Evolutionary conservation across 2,329 filamentous ascomycete genomes (phyloP), one percentile per base, ranked within the genome.

Genomic region (Aureobasidium sp.): DNA sequence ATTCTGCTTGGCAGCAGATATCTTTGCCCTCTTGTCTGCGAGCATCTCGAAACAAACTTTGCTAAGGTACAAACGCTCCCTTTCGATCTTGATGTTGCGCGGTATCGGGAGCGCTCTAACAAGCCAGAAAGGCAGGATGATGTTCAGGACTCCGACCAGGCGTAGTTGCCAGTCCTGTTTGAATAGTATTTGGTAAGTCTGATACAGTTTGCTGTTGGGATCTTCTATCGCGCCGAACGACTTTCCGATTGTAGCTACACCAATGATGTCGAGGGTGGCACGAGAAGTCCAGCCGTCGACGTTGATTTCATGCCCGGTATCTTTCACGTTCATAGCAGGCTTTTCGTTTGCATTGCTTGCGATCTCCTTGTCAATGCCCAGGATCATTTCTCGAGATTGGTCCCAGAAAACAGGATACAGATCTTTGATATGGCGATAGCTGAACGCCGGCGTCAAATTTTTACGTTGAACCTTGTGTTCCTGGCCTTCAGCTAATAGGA

Each of bases 361-460:
- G 29, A 60, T 27, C 5, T 60, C 57, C 47, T 63, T 52, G 17
- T 63, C 46, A 1, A 75, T 64, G 32, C 66, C 67, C 24, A 69
- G 63, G 6, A 71, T 66, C 69, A 79, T 71, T 62, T 81, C 78
- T 6, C 70, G 41, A 0, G 87, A 83, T 75, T 95, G 96, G 24
- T 76, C 69, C 91, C 91, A 96, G 74, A 97, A 96, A 6, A 88
- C 77, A 0, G 90, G 87, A 68, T 95, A 94, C 15, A 96, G 77
- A 63, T 93, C 83, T 71, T 94, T 95, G 72, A 96, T 80, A 69
- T 95, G 89, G 26, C 91, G 84, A 70, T 90, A 95, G n/a, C 86
- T 82, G 73, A 96, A 96, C 1, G 90, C 89, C 0, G 91, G 91
- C 76, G 87, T 84, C 20, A 96, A 82, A 63, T 87, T 86, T 72